Evolutionary conservation across 2,329 filamentous ascomycete genomes (phyloP), one percentile per base, ranked within the genome.

Genomic region (Aspergillus arachidicola): DNA sequence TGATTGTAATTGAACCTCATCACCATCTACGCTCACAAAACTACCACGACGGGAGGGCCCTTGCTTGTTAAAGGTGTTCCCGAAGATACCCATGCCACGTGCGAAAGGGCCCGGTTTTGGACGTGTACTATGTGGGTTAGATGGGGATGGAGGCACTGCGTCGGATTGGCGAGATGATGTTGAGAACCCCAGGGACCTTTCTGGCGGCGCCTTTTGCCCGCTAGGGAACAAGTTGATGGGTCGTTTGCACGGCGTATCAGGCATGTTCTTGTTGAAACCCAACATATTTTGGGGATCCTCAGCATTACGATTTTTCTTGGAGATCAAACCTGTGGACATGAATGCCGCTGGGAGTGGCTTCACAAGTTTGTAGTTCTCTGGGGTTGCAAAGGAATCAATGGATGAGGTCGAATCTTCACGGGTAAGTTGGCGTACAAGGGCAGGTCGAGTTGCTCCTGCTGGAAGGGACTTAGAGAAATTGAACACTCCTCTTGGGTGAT

Each of bases 181-280:
- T 74, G 84, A 80, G 78, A 90, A 91, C 32, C 81, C 82, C 60
- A 89, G 83, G 10, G 83, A 82, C 68, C 85, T 89, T 58, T 87
- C 88, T 14, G 84, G 83, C 26, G 84, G 80, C 41, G 80, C 79
- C 53, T 84, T 81, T 56, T 80, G 75, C 14, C 88, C 86, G 58
- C 91, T 87, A 70, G 91, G 84, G 79, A 94, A 87, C 62, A 90
- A 81, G 68, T 87, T 89, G 5, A 85, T 82, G 59, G 91, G 89
- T 74, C 95, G 93, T 82, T 98, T 99, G 79, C 95, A 98, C 1
- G 95, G 95, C 1, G 95, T 99, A 74, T 98, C 95, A 0, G 95
- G 94, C 84, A 96, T 94, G 34, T 86, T 85, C 73, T 90, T 88
- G 77, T 84, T 85, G 32, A 80, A 80, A 28, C 81, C 82, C 43